Evolutionary conservation across 768 basidiomycete species (phyloP).

Genomic region (Trametes punicea): DNA sequence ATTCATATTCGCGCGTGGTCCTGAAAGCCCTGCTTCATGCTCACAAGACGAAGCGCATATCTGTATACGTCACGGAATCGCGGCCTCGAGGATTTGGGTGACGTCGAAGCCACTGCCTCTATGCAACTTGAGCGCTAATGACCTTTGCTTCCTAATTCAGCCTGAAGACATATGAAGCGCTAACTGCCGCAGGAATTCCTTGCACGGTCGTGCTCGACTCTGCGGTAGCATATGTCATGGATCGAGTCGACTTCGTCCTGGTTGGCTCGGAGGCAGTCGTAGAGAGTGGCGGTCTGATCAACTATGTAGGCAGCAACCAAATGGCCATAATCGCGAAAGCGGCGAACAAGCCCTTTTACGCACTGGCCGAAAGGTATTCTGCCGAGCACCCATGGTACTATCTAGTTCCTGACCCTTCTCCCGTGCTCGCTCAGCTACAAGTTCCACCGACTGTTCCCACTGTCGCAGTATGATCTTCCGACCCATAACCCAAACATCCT

Average conservation of each 20-base stretch:
- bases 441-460: constrained; percentile 92
- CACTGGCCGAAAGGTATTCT: constrained; percentile 79
- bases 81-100: constrained; percentile 86
- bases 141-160: constrained; percentile 39
- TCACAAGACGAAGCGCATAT: constrained; percentile 88
- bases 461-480: constrained; percentile 87
- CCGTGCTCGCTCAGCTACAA: constrained; percentile 67
- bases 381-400: constrained; percentile 18
- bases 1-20: constrained; percentile 95
- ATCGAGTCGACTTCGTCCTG: constrained; percentile 90
- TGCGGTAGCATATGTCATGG: constrained; percentile 96
- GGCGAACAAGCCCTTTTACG: constrained; percentile 94
- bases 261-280: constrained; percentile 98
- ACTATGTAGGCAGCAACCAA: constrained; percentile 93
- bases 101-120: constrained; percentile 30
- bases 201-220: constrained; percentile 94
- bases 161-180: constrained; percentile 83
- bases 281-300: constrained; percentile 90
- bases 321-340: constrained; percentile 96
- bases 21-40: constrained; percentile 89
- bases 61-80: constrained; percentile 97
- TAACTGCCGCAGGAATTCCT: constrained; percentile 88
- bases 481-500: constrained; percentile 74
- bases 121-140: constrained; percentile 7
- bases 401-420: constrained; percentile 1